Evolutionary conservation across 2,329 filamentous ascomycete species (phyloP), one percentile per base, ranked within the genome.

Genomic region (Colletotrichum eleusines): DNA sequence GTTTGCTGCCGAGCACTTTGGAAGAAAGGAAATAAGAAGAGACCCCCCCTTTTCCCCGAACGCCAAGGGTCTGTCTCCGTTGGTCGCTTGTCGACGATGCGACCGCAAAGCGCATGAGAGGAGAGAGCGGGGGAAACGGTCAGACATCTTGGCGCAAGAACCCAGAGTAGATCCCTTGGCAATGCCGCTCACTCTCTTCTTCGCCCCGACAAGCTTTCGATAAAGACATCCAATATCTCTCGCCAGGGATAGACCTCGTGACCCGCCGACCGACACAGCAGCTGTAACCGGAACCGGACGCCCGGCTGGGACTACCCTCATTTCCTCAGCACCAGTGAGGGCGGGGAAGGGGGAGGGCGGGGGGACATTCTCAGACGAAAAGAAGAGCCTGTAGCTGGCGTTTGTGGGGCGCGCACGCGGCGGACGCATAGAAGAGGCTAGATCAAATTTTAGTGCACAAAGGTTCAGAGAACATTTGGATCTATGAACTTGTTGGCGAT

Each of bases 241-340:
- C 40, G 40, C 40, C 69, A 59, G 64, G 65, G 58, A 40, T 66
- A 23, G 31, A 55, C 55, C 67, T 55, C 35, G 26, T 31, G n/a
- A 46, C 20, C 53, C 50, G 23, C 16, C 31, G 44, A n/a, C 23
- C 58, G 35, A 58, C 42, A 54, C 59, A 58, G 44, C 23, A 55
- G 44, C 50, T 70, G 63, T 53, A 69, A 69, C 65, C 69, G 65
- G 58, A 69, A 57, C 38, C n/a, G 46, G 46, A 9, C 5, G 42
- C 44, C 51, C 65, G 64, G 63, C 33, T 51, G 54, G 51, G 38
- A 11, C 28, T 26, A 20, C 26, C 58, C 51, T 57, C 55, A 55
- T 58, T 63, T 58, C 33, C 23, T 38, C 11, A 18, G 23, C 12
- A 20, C 58, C 42, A 20, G 7, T 20, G 9, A 33, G 26, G 28